Base-by-base conservation (phyloP, 345 rosid genomes). In the Citrus sinensis region DNA sequence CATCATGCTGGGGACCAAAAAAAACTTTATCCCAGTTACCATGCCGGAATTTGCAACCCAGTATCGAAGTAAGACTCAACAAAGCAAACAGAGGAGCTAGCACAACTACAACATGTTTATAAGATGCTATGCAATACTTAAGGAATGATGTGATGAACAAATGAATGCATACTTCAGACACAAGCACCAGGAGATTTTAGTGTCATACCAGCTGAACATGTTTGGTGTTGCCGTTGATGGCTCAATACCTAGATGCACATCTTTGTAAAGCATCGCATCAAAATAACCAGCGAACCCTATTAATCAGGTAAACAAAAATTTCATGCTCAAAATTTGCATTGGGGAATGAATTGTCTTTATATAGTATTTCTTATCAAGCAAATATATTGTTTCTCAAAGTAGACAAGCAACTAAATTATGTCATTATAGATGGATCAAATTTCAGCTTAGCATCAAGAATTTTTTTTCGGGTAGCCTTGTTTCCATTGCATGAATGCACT, bases 241-340 rank as follows among this genome's bases (percentile, higher is more conserved):
- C 79, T 97, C 99, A 80, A 90, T 96, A 35, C 99, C 97, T 30
- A 97, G 95, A 87, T 97, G 98, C 29, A 96, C 91, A 81, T 97
- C 98, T 87, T 93, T 90, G 82, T 94, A 97, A n/a, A 97, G 92
- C 24, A 70, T 84, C 2, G 99, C 91, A 83, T 97, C 94, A 77
- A 97, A 97, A 70, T 94, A 92, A 69, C 99, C 98, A 85, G 97
- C 98, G 80, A 97, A 94, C 77, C 98, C 99, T 96, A 67, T 78
- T 75, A 65, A 82, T 73, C 80, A 76, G 24, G 73, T 32, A 60
- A 7, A 63, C 29, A 70, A 76, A 70, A 7, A 68, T 68, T 71
- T 79, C 51, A 79, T 75, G 27, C 27, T 49, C 29, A 80, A 70
- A 64, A 25, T 65, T 78, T 78, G 30, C 81, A 37, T 35, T 62